Conservation (phyloP, 768 basidiomycete species). For the Collybiopsis luxurians region DNA sequence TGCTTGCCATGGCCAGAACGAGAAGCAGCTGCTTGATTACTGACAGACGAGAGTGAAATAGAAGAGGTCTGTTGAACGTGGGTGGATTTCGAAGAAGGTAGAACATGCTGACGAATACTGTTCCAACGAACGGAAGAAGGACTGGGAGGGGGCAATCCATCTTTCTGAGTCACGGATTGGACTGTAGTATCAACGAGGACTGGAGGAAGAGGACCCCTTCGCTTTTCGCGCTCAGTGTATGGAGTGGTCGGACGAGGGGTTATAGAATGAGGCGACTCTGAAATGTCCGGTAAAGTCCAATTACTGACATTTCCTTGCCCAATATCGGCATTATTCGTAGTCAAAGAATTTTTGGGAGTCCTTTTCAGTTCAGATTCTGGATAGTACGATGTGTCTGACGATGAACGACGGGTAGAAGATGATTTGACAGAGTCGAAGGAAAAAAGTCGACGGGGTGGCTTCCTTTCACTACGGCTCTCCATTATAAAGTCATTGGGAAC, state of each 20-base stretch:
- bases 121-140: slow-evolving; percentile 50
- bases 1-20: slow-evolving; percentile 18
- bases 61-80: slow-evolving; percentile 21
- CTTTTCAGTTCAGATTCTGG: background rate
- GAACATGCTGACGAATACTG: slow-evolving; percentile 50
- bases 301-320: background rate
- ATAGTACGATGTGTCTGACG: slow-evolving; percentile 15
- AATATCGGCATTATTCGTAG: background rate
- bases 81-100: slow-evolving; percentile 25
- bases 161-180: slow-evolving; percentile 38
- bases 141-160: slow-evolving; percentile 40
- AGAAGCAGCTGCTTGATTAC: slow-evolving; percentile 14
- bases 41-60: slow-evolving; percentile 22
- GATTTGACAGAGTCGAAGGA: slow-evolving; percentile 23
- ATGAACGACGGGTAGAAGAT: slow-evolving; percentile 14
- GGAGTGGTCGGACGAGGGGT: background rate
- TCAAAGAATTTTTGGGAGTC: background rate
- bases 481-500: background rate
- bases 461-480: slow-evolving; percentile 11
- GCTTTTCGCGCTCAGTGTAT: background rate
- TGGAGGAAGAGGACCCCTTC: slow-evolving; percentile 9
- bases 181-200: slow-evolving; percentile 6
- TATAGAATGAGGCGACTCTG: background rate
- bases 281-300: background rate
- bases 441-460: slow-evolving; percentile 20